These are phyloP conservation scores for Skeletonema potamos DNA, from an alignment of 108 stramenopile species.

Conservation along the genomic window DNA sequence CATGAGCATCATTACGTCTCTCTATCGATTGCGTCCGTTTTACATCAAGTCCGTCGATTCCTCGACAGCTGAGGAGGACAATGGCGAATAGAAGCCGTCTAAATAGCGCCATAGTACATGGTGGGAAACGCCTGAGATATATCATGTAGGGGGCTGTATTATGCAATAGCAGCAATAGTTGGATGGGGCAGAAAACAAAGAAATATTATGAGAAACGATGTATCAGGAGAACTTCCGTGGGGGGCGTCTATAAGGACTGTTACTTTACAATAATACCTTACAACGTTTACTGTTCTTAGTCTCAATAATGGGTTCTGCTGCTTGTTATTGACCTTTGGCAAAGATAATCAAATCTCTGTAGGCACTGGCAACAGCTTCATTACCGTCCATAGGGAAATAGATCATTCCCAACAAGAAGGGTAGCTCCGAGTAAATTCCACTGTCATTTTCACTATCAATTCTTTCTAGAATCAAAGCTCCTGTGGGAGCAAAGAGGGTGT, in stretches of 20 bases:
- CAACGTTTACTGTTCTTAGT: no score
- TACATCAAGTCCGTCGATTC: background rate
- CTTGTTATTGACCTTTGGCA: background rate
- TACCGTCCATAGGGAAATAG: background rate
- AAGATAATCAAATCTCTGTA: background rate
- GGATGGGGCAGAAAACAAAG: no score
- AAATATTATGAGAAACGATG: no score
- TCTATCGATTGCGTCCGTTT: background rate
- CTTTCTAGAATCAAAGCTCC: background rate
- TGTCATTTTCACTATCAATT: background rate
- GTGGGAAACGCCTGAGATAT: no score
- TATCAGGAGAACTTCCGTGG: no score
- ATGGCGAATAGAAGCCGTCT: background rate
- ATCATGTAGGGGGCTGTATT: no score
- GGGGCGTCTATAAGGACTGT: no score
- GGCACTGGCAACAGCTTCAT: background rate
- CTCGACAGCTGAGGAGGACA: background rate
- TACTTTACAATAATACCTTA: no score
- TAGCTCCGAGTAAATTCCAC: constrained; percentile 4
- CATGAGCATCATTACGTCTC: background rate
- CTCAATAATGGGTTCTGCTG: no score
- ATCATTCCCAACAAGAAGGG: background rate
- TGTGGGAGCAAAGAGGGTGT: background rate
- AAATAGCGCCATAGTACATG: background rate
- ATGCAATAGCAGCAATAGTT: no score